These are phyloP conservation scores for Nicotiana noctiflora DNA, from an alignment of 257 asterid species.

Conservation along the genomic window DNA sequence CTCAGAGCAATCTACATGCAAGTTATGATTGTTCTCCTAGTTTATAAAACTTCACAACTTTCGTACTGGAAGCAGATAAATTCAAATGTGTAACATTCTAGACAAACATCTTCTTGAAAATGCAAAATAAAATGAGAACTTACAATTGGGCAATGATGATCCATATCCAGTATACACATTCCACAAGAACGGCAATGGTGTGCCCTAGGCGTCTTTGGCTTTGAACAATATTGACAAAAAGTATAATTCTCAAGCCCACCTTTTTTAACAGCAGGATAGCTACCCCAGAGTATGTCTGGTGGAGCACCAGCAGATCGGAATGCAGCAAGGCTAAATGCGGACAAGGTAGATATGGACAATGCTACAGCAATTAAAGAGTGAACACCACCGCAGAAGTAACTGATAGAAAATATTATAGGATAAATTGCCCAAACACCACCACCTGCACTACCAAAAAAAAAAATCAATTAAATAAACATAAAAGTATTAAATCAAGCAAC, in stretches of 20 bases:
- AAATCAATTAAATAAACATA: not conserved
- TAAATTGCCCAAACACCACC: constrained; percentile 77
- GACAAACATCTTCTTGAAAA: not conserved
- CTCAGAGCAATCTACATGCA: not conserved
- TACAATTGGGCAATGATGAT: constrained; percentile 98
- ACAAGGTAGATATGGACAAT: constrained; percentile 51
- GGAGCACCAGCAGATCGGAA: constrained; percentile 70
- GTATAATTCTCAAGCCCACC: constrained; percentile 80
- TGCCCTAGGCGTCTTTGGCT: constrained; percentile 72
- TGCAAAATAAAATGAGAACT: constrained; percentile 27
- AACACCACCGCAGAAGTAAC: constrained; percentile 39
- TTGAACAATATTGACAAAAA: constrained; percentile 74
- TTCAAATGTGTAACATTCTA: not conserved
- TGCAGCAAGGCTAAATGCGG: constrained; percentile 58
- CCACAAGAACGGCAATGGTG: constrained; percentile 95
- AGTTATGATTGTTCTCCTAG: not conserved
- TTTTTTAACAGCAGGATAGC: constrained; percentile 84
- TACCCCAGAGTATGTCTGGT: constrained; percentile 78
- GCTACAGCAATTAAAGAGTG: constrained; percentile 37
- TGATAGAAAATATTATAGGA: constrained; percentile 67
- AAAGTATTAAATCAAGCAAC: not conserved
- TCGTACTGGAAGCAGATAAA: not conserved
- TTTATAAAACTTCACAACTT: not conserved
- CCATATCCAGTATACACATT: constrained; percentile 79
- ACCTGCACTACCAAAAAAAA: constrained; percentile 43